phyloP scores from a whole-genome alignment of 257 asterid genomes.

The Paulownia fortunei region DNA sequence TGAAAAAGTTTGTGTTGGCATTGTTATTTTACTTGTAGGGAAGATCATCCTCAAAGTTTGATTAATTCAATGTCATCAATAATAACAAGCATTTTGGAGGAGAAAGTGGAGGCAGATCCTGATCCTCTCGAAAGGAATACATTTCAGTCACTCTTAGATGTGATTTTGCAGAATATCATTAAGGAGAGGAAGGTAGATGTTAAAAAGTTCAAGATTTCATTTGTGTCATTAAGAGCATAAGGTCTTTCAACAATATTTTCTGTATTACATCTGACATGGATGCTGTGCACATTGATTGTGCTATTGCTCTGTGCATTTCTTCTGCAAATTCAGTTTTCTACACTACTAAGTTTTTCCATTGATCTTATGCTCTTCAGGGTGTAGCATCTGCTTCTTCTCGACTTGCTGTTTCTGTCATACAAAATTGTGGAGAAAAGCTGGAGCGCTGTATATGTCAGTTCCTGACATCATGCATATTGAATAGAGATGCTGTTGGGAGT shows the following conservation, averaged over 20 bases:
- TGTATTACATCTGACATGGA: not conserved
- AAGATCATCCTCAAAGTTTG: conserved; percentile 72
- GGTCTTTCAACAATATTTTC: not conserved
- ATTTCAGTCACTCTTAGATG: conserved; percentile 68
- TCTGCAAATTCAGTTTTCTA: conserved; percentile 13
- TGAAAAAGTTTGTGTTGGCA: conserved; percentile 19
- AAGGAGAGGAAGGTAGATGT: conserved; percentile 65
- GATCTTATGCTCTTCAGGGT: conserved; percentile 57
- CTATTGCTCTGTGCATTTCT: conserved; percentile 19
- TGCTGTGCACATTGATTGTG: not conserved
- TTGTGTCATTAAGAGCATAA: conserved; percentile 12
- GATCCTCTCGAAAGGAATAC: conserved; percentile 49
- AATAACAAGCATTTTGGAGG: conserved; percentile 65
- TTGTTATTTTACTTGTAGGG: conserved; percentile 51
- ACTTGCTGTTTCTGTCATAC: conserved; percentile 74
- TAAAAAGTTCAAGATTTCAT: not conserved
- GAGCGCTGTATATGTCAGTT: conserved; percentile 59
- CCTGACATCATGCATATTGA: conserved; percentile 76
- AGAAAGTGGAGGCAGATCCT: conserved; percentile 53
- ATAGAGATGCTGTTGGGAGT: conserved; percentile 67
- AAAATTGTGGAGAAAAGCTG: conserved; percentile 59
- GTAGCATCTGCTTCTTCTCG: conserved; percentile 57
- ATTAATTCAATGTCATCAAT: conserved; percentile 68
- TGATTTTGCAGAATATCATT: conserved; percentile 74
- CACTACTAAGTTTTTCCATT: conserved; percentile 14